Evolutionary conservation across 352 stramenopile genomes (phyloP).

Genomic region (Phytophthora brassicae): DNA sequence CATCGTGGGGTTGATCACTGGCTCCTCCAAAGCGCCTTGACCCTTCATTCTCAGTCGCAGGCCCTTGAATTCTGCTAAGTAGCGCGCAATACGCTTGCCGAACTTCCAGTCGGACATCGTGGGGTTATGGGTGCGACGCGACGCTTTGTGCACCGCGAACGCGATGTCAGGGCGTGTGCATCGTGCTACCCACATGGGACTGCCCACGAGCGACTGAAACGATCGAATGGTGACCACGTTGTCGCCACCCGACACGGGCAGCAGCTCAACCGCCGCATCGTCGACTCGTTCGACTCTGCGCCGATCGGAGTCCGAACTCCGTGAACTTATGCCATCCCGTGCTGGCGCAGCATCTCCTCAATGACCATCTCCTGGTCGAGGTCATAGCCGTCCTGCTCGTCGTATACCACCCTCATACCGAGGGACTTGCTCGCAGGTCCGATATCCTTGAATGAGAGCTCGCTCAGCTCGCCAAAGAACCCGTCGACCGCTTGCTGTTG

Average conservation of each 20-base stretch:
- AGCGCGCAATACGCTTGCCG: slow-evolving; percentile 16
- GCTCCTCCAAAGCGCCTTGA: background rate
- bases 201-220: slow-evolving; percentile 40
- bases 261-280: background rate
- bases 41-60: slow-evolving; percentile 13
- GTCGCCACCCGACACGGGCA: background rate
- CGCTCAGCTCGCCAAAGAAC: slow-evolving; percentile 13
- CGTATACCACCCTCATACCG: slow-evolving; percentile 26
- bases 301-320: slow-evolving; percentile 17
- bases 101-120: slow-evolving; percentile 10
- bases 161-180: slow-evolving; percentile 33
- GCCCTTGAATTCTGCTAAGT: slow-evolving; percentile 17
- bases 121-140: slow-evolving; percentile 14
- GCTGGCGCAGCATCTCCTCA: slow-evolving; percentile 19
- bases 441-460: slow-evolving; percentile 33
- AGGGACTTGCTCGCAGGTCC: slow-evolving; percentile 27
- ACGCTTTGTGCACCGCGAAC: slow-evolving; percentile 26
- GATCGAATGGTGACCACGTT: background rate
- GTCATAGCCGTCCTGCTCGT: background rate
- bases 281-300: background rate
- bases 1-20: background rate
- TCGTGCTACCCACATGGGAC: slow-evolving; percentile 30
- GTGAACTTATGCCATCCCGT: slow-evolving; percentile 21
- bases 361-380: slow-evolving; percentile 30
- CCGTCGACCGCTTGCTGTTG: background rate